These are phyloP conservation scores for Blastocladiella emersonii DNA, from an alignment of 371 early-diverging fungal genomes.

Conservation along the genomic window DNA sequence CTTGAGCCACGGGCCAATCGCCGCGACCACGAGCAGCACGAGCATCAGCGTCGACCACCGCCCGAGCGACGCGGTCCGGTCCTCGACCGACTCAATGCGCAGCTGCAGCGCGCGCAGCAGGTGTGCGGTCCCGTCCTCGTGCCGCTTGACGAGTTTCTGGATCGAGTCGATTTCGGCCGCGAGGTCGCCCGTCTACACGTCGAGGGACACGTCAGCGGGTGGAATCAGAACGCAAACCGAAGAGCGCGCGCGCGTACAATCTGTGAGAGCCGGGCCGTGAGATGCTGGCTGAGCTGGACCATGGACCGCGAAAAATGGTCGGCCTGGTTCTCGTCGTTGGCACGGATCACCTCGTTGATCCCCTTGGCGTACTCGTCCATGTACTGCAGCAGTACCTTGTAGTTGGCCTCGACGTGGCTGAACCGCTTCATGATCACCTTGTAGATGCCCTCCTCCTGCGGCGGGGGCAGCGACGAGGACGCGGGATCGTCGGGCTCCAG, in stretches of 20 bases:
- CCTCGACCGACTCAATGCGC: not conserved
- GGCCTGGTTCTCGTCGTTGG: conserved; percentile 41
- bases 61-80: not conserved
- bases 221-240: not conserved
- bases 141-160: not conserved
- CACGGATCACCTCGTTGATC: conserved; percentile 53
- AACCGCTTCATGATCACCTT: conserved; percentile 81
- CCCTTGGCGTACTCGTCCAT: conserved; percentile 71
- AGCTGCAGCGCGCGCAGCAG: not conserved
- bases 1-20: not conserved
- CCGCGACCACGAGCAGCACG: not conserved
- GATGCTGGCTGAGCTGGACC: conserved; percentile 46
- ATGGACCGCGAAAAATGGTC: conserved; percentile 43
- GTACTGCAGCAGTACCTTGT: conserved; percentile 59
- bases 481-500: too few relatives aligned
- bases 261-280: conserved; percentile 37
- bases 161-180: conserved; percentile 31
- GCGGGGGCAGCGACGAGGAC: conserved; percentile 4
- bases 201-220: conserved; percentile 7
- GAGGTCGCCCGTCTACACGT: conserved; percentile 27
- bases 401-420: conserved; percentile 56
- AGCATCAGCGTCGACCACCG: not conserved
- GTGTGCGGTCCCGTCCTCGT: not conserved
- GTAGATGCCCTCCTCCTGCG: conserved; percentile 62
- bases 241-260: conserved; percentile 23